phyloP scores from a whole-genome alignment of 1,284 basidiomycete species.

The Cutaneotrichosporon sp. region DNA sequence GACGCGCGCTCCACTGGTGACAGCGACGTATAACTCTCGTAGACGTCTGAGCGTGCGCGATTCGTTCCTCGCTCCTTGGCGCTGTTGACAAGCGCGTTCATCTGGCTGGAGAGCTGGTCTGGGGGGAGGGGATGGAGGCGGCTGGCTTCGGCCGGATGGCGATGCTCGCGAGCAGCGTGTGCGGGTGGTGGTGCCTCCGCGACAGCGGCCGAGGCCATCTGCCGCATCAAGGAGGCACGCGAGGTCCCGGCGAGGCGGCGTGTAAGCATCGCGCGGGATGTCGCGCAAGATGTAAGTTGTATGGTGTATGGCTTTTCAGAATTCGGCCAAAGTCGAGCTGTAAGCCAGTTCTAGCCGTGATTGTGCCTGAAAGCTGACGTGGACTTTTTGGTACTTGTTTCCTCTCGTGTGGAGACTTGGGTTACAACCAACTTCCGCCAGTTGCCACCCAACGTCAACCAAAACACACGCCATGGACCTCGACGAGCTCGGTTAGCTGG shows the following conservation, averaged over 20 bases:
- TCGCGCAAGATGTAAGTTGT: neutral
- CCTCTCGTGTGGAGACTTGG: too few species aligned
- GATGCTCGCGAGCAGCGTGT: neutral
- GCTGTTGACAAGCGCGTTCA: conserved; percentile 5
- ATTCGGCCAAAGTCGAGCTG: conserved; percentile 1
- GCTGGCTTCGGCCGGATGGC: neutral
- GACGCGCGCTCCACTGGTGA: conserved; percentile 11
- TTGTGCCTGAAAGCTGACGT: neutral
- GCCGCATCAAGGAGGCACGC: conserved; percentile 15
- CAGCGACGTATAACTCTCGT: conserved; percentile 10
- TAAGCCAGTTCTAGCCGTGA: neutral
- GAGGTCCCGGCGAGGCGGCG: conserved; percentile 22
- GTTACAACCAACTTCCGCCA: neutral
- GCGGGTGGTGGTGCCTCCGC: neutral
- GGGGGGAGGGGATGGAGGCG: neutral
- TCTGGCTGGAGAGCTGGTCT: neutral
- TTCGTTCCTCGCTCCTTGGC: neutral
- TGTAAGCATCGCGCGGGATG: conserved; percentile 16
- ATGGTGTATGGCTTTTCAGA: neutral
- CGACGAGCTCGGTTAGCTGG: conserved; percentile 43
- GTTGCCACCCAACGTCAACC: conserved; percentile 3
- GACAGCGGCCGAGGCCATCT: conserved; percentile 9
- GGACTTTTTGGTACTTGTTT: neutral
- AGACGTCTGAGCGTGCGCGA: conserved; percentile 1
- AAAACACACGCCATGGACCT: conserved; percentile 29